A percentile compares a stretch with the other conserved stretches of the same genome.
Conservation (phyloP, 345 rosid species). For the Erucastrum elatum region DNA sequence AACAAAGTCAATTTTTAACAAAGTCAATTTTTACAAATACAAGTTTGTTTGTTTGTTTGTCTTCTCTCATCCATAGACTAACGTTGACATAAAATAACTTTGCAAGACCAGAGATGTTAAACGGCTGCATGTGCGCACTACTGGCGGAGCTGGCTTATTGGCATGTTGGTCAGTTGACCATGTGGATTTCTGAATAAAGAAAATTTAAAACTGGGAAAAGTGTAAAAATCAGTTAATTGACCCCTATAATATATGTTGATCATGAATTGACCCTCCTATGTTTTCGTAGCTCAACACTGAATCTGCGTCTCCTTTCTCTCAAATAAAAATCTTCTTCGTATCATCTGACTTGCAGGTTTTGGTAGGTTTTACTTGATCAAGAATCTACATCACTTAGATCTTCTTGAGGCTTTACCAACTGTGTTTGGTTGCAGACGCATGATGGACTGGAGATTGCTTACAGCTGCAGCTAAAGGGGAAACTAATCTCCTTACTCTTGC, state of each 20-base stretch:
- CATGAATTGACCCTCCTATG: neutral
- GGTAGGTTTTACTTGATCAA: neutral
- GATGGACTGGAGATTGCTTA: slow-evolving; percentile 32
- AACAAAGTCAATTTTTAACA: too few species aligned
- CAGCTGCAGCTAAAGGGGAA: slow-evolving; percentile 31
- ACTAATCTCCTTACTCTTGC: neutral
- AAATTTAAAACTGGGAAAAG: too few species aligned
- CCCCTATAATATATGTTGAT: neutral
- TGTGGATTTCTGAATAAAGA: neutral
- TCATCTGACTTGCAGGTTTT: neutral
- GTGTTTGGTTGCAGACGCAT: slow-evolving; percentile 10
- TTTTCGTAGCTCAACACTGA: neutral
- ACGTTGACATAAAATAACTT: too few species aligned
- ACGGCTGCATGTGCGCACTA: neutral
- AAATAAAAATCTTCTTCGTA: neutral
- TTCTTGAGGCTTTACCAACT: neutral
- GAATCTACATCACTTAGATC: neutral
- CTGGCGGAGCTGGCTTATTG: neutral
- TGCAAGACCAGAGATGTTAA: neutral
- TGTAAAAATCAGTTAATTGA: too few species aligned
- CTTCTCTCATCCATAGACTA: neutral
- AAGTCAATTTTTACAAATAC: neutral
- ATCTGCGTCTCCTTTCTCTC: neutral
- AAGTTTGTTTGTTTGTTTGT: neutral
- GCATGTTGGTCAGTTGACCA: neutral